Conservation (phyloP, 306 rosid species). For the Albizia julibrissin region DNA sequence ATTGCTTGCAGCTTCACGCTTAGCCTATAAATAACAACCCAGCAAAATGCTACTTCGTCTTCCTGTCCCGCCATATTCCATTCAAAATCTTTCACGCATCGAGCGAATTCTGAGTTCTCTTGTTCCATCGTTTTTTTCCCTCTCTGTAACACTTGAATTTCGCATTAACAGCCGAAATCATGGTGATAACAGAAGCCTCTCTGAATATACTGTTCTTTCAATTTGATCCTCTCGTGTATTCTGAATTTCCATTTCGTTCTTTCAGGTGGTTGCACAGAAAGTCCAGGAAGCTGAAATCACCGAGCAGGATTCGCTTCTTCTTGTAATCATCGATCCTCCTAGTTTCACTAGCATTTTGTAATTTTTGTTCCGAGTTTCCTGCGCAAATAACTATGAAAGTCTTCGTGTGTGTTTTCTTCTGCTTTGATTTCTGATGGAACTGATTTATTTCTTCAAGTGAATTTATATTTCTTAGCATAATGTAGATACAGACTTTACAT, state of each 20-base stretch:
- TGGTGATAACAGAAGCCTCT: constrained; percentile 7
- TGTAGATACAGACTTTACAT: background rate
- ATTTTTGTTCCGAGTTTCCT: background rate
- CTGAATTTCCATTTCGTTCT: constrained; percentile 8
- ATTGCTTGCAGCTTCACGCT: background rate
- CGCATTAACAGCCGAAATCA: background rate
- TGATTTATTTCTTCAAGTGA: background rate
- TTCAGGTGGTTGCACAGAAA: constrained; percentile 86
- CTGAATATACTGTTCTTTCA: background rate
- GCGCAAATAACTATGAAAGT: background rate
- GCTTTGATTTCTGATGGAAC: constrained; percentile 21
- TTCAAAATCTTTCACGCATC: constrained; percentile 32
- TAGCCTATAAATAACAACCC: constrained; percentile 31
- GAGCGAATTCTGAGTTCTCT: background rate
- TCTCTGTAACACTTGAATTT: constrained; percentile 1
- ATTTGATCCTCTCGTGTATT: background rate
- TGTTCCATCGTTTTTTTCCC: background rate
- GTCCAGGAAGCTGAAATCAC: constrained; percentile 42
- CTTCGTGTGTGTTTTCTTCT: background rate
- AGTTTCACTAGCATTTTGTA: constrained; percentile 33
- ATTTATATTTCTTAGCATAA: constrained; percentile 8
- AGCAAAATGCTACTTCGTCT: constrained; percentile 13
- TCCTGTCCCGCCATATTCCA: constrained; percentile 45
- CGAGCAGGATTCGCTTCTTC: constrained; percentile 93
- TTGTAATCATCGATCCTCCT: constrained; percentile 47